Conservation (phyloP, 768 basidiomycete species). For the Lactifluus subvellereus region DNA sequence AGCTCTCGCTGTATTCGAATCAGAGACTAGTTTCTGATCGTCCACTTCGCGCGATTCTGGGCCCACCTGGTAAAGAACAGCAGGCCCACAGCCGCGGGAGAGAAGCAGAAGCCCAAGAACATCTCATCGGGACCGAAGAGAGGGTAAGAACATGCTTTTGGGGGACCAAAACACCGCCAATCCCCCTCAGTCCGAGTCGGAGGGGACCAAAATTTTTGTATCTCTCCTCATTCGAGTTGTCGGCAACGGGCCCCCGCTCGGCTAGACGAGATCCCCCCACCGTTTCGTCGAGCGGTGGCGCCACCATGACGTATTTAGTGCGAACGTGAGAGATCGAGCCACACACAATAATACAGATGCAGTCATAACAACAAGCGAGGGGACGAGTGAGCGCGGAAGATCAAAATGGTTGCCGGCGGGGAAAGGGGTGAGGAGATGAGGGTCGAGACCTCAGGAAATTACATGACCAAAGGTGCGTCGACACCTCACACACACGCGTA, state of each 20-base stretch:
- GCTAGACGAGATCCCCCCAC: too few relatives aligned
- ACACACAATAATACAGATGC: too few relatives aligned
- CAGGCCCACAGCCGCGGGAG: neutral
- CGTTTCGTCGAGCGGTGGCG: too few relatives aligned
- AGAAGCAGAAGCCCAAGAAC: neutral
- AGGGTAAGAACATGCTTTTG: too few relatives aligned
- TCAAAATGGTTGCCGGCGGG: too few relatives aligned
- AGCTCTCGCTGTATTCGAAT: neutral
- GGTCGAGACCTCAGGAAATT: too few relatives aligned
- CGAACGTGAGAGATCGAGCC: neutral
- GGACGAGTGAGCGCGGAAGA: neutral
- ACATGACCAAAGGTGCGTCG: too few relatives aligned
- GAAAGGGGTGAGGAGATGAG: too few relatives aligned
- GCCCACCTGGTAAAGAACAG: neutral
- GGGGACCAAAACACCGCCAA: too few relatives aligned
- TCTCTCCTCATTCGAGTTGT: neutral
- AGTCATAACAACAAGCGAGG: neutral
- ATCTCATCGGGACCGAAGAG: neutral
- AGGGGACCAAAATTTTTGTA: neutral
- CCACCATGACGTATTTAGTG: neutral
- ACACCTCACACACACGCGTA: too few relatives aligned
- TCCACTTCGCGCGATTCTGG: neutral
- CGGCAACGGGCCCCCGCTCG: too few relatives aligned
- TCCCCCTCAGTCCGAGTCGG: too few relatives aligned
- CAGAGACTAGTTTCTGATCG: neutral